Evolutionary conservation across 2,329 filamentous ascomycete genomes (phyloP).

Genomic region (Exophiala oligosperma): DNA sequence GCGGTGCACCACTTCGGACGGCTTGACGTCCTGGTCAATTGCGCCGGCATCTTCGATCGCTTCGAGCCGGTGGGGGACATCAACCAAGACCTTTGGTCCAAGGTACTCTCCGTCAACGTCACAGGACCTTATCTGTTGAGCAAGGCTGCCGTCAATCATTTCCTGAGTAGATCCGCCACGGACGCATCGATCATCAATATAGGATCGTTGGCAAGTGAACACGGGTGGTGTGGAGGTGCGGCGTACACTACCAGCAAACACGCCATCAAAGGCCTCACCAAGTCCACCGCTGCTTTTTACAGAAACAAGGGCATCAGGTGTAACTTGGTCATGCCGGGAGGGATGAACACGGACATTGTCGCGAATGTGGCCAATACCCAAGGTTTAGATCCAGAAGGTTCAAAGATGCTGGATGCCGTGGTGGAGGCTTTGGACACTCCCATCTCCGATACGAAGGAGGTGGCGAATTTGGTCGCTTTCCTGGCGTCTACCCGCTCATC

Average conservation of each 20-base stretch:
- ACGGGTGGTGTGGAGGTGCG: constrained; percentile 45
- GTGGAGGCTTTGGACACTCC: background rate
- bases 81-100: constrained; percentile 52
- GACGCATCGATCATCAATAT: constrained; percentile 57
- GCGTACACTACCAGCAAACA: constrained; percentile 58
- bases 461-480: constrained; percentile 1
- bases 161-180: constrained; percentile 38
- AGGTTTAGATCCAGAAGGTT: background rate
- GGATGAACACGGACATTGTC: constrained; percentile 57
- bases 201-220: constrained; percentile 47
- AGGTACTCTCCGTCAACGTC: constrained; percentile 57
- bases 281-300: constrained; percentile 60
- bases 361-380: constrained; percentile 16
- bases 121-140: constrained; percentile 56
- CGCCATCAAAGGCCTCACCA: constrained; percentile 54
- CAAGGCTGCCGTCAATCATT: constrained; percentile 52
- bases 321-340: constrained; percentile 53
- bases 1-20: constrained; percentile 39
- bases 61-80: constrained; percentile 55
- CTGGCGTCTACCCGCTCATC: constrained; percentile 1
- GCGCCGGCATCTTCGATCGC: constrained; percentile 58
- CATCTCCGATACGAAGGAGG: constrained; percentile 5
- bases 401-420: constrained; percentile 1
- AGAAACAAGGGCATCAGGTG: constrained; percentile 54
- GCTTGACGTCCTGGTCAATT: constrained; percentile 61